Percentiles rank a stretch among this genome's conserved stretches.
These are phyloP conservation scores for Chrysanthemum makinoi DNA, from an alignment of 129 eudicot species.

Conservation along the genomic window DNA sequence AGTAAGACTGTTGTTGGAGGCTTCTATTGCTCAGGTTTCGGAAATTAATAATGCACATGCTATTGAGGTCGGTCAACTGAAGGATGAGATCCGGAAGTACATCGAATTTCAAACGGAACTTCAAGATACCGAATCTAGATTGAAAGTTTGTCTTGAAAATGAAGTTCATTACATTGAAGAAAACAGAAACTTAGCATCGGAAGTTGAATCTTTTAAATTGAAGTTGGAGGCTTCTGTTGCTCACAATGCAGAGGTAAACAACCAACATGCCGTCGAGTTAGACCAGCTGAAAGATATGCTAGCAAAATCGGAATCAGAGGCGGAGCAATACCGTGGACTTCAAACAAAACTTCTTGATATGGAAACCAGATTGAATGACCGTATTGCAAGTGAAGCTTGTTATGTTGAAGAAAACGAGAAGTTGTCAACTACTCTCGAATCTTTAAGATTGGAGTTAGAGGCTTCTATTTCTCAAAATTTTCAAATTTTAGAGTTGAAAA, in stretches of 20 bases:
- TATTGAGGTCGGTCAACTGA: no score
- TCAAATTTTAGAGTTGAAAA: slow-evolving; percentile 38
- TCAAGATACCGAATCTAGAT: background rate
- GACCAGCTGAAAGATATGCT: slow-evolving; percentile 33
- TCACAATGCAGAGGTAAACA: slow-evolving; percentile 17
- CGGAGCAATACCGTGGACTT: slow-evolving; percentile 27
- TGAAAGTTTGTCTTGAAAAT: slow-evolving; percentile 21
- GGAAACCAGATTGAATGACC: slow-evolving; percentile 5
- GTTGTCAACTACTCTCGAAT: slow-evolving; percentile 20
- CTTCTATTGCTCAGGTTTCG: no score
- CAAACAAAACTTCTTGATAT: slow-evolving; percentile 35
- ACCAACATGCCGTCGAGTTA: slow-evolving; percentile 7
- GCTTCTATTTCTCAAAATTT: slow-evolving; percentile 36
- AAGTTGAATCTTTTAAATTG: slow-evolving; percentile 18
- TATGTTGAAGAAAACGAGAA: slow-evolving; percentile 24
- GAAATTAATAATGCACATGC: no score
- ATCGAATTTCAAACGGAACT: background rate
- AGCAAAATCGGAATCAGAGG: slow-evolving; percentile 27
- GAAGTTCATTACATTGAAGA: slow-evolving; percentile 36
- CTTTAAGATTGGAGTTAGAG: slow-evolving; percentile 46
- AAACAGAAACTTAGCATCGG: slow-evolving; percentile 9
- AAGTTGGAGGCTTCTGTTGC: slow-evolving; percentile 16
- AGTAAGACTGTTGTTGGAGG: no score
- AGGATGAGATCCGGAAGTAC: no score
- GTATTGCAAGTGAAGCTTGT: slow-evolving; percentile 37